These are phyloP conservation scores for Pythium monospermum DNA, from an alignment of 352 stramenopile genomes.

Conservation along the genomic window DNA sequence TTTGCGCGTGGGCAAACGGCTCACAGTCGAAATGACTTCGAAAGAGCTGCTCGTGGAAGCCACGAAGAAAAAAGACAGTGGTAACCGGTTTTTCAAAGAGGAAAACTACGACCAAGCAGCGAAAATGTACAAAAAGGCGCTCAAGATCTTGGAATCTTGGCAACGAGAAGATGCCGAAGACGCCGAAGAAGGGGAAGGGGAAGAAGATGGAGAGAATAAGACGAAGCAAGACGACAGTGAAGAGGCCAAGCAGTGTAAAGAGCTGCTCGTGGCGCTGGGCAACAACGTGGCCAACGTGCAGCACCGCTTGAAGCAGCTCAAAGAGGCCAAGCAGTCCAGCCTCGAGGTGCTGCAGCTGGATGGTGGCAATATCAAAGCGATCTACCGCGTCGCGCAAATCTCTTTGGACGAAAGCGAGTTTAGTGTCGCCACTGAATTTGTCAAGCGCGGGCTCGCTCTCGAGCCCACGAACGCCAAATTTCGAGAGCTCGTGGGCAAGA, in stretches of 20 bases:
- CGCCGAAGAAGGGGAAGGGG: slow-evolving; percentile 1
- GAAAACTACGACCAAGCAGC: slow-evolving; percentile 81
- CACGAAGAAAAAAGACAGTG: slow-evolving; percentile 79
- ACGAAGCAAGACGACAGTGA: slow-evolving; percentile 16
- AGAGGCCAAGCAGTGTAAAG: slow-evolving; percentile 46
- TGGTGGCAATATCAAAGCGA: slow-evolving; percentile 67
- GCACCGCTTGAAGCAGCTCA: slow-evolving; percentile 65
- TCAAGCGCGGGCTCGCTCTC: slow-evolving; percentile 57
- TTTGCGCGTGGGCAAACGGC: slow-evolving; percentile 54
- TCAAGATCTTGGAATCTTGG: slow-evolving; percentile 78
- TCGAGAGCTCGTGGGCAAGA: slow-evolving; percentile 46
- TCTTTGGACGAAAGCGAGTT: slow-evolving; percentile 74
- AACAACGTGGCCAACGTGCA: slow-evolving; percentile 86
- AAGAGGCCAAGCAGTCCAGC: slow-evolving; percentile 70
- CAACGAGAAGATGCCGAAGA: slow-evolving; percentile 46
- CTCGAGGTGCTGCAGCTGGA: slow-evolving; percentile 78
- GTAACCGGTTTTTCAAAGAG: slow-evolving; percentile 75
- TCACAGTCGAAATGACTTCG: slow-evolving; percentile 69
- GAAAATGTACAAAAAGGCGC: slow-evolving; percentile 78
- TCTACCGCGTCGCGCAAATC: slow-evolving; percentile 72
- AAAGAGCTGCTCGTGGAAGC: slow-evolving; percentile 69
- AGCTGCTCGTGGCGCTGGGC: slow-evolving; percentile 65
- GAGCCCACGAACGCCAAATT: slow-evolving; percentile 68
- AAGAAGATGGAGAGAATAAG: not conserved
- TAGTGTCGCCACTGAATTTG: slow-evolving; percentile 42